Base-by-base conservation (phyloP, 202 grass and related monocot genomes). In the Brachypodium distachyon region DNA sequence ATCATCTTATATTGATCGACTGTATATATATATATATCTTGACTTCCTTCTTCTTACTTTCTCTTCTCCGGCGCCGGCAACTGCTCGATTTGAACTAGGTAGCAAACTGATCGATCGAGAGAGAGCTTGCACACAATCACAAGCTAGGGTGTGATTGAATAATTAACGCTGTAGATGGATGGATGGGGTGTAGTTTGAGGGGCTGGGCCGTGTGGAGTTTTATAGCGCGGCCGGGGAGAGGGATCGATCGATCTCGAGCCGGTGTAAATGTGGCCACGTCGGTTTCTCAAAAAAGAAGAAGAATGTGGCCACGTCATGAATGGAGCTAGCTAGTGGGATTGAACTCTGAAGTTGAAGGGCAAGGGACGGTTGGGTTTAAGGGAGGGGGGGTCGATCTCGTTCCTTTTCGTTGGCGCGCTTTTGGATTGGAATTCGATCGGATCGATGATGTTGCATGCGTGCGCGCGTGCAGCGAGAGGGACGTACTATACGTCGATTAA, bases 321-420 rank as follows among this genome's bases (percentile, higher is more conserved):
- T 38, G 1, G 33, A 13, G 34, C 19, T 2, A 47, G 64, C 42
- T 76, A 78, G 61, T 67, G 76, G 61, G 48, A n/a, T n/a, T n/a
- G n/a, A n/a, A n/a, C n/a, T n/a, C n/a, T n/a, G n/a, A 19, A 44
- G 33, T 4, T 22, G 61, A 78, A 54, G 47, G 23, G 61, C 47
- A 78, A 54, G 47, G 23, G 61, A 31, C 48, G 34, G 76, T 67
- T 67, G 29, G 60, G 60, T 66, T 77, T 66, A 40, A 27, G 29
- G 39, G 39, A 17, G 7, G 4, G 6, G 19, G 11, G 54, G n/a
- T n/a, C n/a, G 60, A 77, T 63, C 74, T 77, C 50, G 58, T 63
- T 77, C 58, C n/a, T n/a, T n/a, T n/a, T n/a, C n/a, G n/a, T n/a
- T n/a, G n/a, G 23, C 64, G 64, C 64, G 43, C 57, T 64, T 77